A percentile compares a stretch with the other conserved stretches of the same genome.
phyloP scores from a whole-genome alignment of 2,329 filamentous ascomycete species.

The Cordyceps farinosa region DNA sequence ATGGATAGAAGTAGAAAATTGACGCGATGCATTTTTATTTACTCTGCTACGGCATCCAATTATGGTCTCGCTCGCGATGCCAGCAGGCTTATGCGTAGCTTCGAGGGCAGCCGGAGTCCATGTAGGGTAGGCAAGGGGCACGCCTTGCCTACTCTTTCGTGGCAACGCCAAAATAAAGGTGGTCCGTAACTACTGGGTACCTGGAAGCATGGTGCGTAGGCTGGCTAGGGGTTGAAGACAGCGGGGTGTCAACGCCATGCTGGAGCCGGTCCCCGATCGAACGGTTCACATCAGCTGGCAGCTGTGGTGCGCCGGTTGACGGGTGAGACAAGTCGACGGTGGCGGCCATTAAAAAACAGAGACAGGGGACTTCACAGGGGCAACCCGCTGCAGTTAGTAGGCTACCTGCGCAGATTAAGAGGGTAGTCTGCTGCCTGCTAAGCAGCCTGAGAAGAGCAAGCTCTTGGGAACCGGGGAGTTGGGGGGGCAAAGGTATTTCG shows the following conservation, averaged over 20 bases:
- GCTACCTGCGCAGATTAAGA: not conserved
- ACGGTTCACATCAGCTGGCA: not conserved
- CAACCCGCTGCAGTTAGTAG: not conserved
- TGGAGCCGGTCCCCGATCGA: not conserved
- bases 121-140: not conserved
- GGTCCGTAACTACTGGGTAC: not conserved
- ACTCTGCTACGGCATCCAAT: not conserved
- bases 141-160: not conserved
- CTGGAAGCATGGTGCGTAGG: not conserved
- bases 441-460: not conserved
- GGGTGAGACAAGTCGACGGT: not conserved
- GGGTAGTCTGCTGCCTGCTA: not conserved
- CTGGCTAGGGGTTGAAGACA: not conserved
- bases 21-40: not conserved
- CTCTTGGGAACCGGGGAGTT: not conserved
- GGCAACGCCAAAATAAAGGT: not conserved
- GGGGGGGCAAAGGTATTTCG: not conserved
- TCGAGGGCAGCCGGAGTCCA: not conserved
- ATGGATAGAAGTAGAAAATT: not conserved
- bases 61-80: not conserved
- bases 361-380: not conserved
- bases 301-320: not conserved
- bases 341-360: not conserved
- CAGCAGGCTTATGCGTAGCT: not conserved
- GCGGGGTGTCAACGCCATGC: not conserved